A percentile compares a stretch with the other conserved stretches of the same genome.
Conservation (phyloP, 2,329 filamentous ascomycete species). For the Teratosphaeria viscida region DNA sequence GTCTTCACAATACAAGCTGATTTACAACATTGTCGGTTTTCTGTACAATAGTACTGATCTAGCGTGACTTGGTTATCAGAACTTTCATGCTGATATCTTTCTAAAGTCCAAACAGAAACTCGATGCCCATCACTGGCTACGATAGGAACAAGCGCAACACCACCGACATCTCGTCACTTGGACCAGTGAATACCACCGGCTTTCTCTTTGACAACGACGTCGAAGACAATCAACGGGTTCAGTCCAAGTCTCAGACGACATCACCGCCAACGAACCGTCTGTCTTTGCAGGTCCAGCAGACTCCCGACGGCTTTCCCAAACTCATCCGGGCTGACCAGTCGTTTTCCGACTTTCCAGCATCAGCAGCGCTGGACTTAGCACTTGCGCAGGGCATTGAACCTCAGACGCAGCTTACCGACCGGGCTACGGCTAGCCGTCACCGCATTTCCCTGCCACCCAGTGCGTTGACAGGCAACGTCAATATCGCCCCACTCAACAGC, state of each 20-base stretch:
- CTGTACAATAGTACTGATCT: not conserved
- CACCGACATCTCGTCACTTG: slow-evolving; percentile 45
- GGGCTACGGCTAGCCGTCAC: slow-evolving; percentile 37
- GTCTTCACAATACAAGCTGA: not conserved
- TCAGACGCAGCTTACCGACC: slow-evolving; percentile 54
- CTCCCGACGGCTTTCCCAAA: slow-evolving; percentile 80
- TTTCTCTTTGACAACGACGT: slow-evolving; percentile 72
- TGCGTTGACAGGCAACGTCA: slow-evolving; percentile 23
- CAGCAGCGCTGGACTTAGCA: slow-evolving; percentile 67
- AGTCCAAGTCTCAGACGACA: slow-evolving; percentile 26
- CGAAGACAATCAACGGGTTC: slow-evolving; percentile 34
- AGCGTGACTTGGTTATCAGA: not conserved
- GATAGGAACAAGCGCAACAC: slow-evolving; percentile 52
- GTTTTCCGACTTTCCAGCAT: slow-evolving; percentile 44
- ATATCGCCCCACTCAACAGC: slow-evolving; percentile 28
- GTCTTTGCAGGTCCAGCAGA: slow-evolving; percentile 54
- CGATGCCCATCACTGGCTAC: slow-evolving; percentile 74
- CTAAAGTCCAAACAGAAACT: slow-evolving; percentile 73
- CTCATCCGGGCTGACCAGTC: slow-evolving; percentile 56
- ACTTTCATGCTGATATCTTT: slow-evolving; percentile 4
- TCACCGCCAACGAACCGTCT: slow-evolving; percentile 50
- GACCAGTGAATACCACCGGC: slow-evolving; percentile 73
- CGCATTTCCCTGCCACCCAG: slow-evolving; percentile 30
- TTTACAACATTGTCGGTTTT: not conserved
- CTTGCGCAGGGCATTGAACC: slow-evolving; percentile 56